Evolutionary conservation across 371 early-diverging fungal genomes (phyloP), one percentile per base, ranked within the genome.

Genomic region (Mortierella sp.): DNA sequence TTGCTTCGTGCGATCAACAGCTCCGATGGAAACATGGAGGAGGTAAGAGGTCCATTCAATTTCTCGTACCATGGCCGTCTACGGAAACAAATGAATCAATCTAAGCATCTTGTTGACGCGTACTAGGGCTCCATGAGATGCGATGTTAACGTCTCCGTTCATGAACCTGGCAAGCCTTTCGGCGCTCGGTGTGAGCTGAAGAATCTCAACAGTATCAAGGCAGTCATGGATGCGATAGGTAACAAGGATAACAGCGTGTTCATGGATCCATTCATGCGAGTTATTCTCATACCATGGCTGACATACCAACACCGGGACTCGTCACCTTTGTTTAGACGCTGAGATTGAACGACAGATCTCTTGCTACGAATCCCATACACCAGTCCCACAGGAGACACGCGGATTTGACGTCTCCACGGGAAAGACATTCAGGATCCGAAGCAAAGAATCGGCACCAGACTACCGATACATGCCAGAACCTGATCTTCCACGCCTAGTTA

Each of bases 401-500:
- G 91, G 94, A 13, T 94, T 86, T 64, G 92, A 96, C 70, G 88
- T 85, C 1, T 74, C 73, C 4, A 76, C 78, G 7, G 83, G 84
- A 22, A 71, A 71, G 31, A 96, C 97, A 3, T 91, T 85, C 56
- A 79, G 79, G 52, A 67, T 92, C 12, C 78, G 97, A 54, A 83
- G 87, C 46, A 97, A 97, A 71, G 96, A 97, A 65, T 83, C 87
- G 8, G 87, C 91, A 0, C 88, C 87, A 0, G 97, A 97, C 74
- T 96, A 97, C 72, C 83, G 95, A 51, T 96, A 92, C 71, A 94
- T 96, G 91, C 92, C 94, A n/a, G 97, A 97, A 54, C 90, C 96
- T 1, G 95, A 97, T 60, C 67, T 96, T 16, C 95, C 97, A 6
- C 76, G 81, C 16, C 69, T 92, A 3, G 48, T 82, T 8, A 49